phyloP scores from a whole-genome alignment of 1,284 basidiomycete genomes.

The Cryptococcus amylolentus region DNA sequence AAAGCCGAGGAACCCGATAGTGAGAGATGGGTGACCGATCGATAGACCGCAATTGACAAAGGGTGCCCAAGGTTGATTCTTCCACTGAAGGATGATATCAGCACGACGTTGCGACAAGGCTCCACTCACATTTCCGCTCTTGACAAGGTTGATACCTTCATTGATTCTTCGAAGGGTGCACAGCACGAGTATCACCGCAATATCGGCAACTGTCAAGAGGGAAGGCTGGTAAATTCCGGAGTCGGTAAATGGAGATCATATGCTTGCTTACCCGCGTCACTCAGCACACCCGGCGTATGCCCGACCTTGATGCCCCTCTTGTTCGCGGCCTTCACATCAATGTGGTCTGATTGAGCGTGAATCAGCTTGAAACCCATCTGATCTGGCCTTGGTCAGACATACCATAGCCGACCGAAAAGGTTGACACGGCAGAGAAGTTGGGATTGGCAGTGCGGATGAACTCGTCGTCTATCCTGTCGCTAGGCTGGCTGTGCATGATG shows the following conservation, averaged over 20 bases:
- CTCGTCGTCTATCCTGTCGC: slow-evolving; percentile 62
- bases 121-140: slow-evolving; percentile 60
- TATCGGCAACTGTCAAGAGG: slow-evolving; percentile 68
- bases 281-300: slow-evolving; percentile 86
- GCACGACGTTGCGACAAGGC: neutral
- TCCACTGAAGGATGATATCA: slow-evolving; percentile 52
- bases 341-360: slow-evolving; percentile 63
- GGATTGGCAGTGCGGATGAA: slow-evolving; percentile 62
- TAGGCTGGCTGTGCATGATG: slow-evolving; percentile 39
- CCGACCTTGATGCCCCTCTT: slow-evolving; percentile 70
- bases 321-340: slow-evolving; percentile 64
- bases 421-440: slow-evolving; percentile 70
- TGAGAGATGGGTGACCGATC: slow-evolving; percentile 54
- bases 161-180: slow-evolving; percentile 82
- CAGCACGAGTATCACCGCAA: slow-evolving; percentile 79
- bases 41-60: slow-evolving; percentile 53
- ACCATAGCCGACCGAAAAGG: slow-evolving; percentile 83
- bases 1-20: slow-evolving; percentile 87
- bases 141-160: slow-evolving; percentile 62
- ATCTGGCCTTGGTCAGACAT: slow-evolving; percentile 22
- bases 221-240: neutral
- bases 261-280: slow-evolving; percentile 66
- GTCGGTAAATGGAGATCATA: neutral
- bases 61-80: slow-evolving; percentile 70
- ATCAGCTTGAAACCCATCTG: neutral